Evolutionary conservation across 2,329 filamentous ascomycete genomes (phyloP), one percentile per base, ranked within the genome.

Genomic region (Xylariales sp.): DNA sequence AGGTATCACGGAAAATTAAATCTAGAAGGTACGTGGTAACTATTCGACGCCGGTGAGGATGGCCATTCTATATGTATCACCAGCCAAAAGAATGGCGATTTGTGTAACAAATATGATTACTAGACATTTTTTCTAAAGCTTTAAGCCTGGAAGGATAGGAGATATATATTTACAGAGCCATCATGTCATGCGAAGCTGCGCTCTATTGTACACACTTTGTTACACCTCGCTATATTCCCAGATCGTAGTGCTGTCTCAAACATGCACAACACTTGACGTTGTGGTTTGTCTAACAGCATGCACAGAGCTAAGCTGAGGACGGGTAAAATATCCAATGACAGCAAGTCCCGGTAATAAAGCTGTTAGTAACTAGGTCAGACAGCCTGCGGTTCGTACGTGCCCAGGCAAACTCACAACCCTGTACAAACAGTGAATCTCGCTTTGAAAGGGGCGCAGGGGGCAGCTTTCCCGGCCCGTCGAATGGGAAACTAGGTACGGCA

Each of bases 311-410:
- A 41, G 12, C 39, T 12, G 39, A 41, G 5, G 23, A 45, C 28
- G 30, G 12, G 3, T 58, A 18, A 59, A 45, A 56, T 48, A 28
- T 28, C 49, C 43, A 67, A 52, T 64, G 12, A 36, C 39, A 64
- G 39, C 14, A 54, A n/a, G 50, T 7, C 18, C 28, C 43, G 14
- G 5, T 48, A 34, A 41, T 32, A 45, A 28, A 36, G 49, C 34
- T 28, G 23, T 23, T 56, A 10, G 49, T 56, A 43, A 57, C 56
- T 46, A 16, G 36, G 43, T 49, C 53, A 52, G 50, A 53, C 39
- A 48, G 55, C 18, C n/a, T 48, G 34, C 45, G 9, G n/a, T 41
- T 55, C n/a, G n/a, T 54, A 48, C 48, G 34, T 34, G 23, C 9
- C 43, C 23, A 23, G 18, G 62, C 56, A 16, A 55, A 36, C 30